Base-by-base conservation (phyloP, 768 basidiomycete genomes). In the Pholiota molesta region DNA sequence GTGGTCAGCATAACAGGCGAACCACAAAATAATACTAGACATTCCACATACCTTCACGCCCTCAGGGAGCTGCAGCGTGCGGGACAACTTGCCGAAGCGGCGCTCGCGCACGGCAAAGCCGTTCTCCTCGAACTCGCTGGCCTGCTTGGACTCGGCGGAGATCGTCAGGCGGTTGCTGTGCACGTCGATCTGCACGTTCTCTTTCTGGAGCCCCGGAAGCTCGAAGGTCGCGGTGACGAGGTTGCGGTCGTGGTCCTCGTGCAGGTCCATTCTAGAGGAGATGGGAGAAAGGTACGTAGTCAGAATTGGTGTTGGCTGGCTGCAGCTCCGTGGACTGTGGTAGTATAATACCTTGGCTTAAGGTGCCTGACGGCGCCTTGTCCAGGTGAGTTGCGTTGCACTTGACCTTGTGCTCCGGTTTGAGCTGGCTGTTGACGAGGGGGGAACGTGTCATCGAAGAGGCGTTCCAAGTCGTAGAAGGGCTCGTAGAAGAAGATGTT, bases 201-300 rank as follows among this genome's bases (percentile, higher is more conserved):
- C 81, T 44, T 82, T 81, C 68, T 78, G 79, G 52, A 88, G 35
- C 17, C 86, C 85, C 2, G 87, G 86, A 8, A 89, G 74, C 65
- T 89, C 87, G 66, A 89, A 86, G 2, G 78, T 74, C 21, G 85
- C 86, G 2, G 81, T 84, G 31, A 88, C 81, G 3, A 75, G 70
- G 68, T 86, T 85, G 37, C 66, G 71, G 14, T 79, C 74, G 1
- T 68, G 31, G 63, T 84, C 72, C 63, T 87, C 85, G 67, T 83
- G 81, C 5, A 87, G 69, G 63, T 87, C 83, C 80, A 86, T 82
- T 66, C 85, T 85, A 65, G 31, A 19, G 2, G 23, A 26, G 10
- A 19, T 37, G 19, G 9, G 9, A 47, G 23, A n/a, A n/a, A 26
- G 19, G 21, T 5, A 26, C 13, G 6, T 31, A 5, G 13, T 21